Conservation (phyloP, 2,329 filamentous ascomycete species). For the Aspergillus sp. region DNA sequence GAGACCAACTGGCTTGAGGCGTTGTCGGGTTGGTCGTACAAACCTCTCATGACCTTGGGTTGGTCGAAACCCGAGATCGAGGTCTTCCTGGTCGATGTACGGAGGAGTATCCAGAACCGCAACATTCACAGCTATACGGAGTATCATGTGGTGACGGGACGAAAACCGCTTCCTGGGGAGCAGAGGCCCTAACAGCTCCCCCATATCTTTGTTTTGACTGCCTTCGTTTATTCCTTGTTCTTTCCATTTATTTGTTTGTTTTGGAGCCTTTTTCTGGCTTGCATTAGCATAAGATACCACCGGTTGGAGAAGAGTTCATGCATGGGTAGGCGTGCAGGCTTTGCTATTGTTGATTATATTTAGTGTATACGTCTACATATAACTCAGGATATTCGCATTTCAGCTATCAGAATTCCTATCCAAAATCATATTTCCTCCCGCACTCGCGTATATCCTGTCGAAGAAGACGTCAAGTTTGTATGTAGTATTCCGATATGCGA, state of each 20-base stretch:
- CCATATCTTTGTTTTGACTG: neutral
- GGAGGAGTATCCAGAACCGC: slow-evolving; percentile 33
- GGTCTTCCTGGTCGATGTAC: slow-evolving; percentile 38
- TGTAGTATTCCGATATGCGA: no score
- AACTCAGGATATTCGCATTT: no score
- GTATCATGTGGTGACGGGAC: slow-evolving; percentile 31
- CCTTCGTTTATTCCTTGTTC: neutral
- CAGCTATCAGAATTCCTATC: no score
- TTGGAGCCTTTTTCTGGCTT: slow-evolving; percentile 7
- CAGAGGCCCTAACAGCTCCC: slow-evolving; percentile 5
- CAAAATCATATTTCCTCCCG: no score
- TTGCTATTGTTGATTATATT: slow-evolving; percentile 1
- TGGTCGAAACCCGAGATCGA: slow-evolving; percentile 41
- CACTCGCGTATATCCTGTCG: no score
- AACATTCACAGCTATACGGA: slow-evolving; percentile 36
- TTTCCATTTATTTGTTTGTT: neutral
- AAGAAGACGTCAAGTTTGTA: no score
- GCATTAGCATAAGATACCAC: slow-evolving; percentile 25
- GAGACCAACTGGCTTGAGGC: slow-evolving; percentile 40
- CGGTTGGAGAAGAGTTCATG: slow-evolving; percentile 12
- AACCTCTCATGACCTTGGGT: slow-evolving; percentile 33
- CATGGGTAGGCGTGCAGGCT: slow-evolving; percentile 17
- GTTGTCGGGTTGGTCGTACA: slow-evolving; percentile 38
- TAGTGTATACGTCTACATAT: neutral
- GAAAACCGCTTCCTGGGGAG: slow-evolving; percentile 24